Evolutionary conservation across 2,329 filamentous ascomycete species (phyloP), one percentile per base, ranked within the genome.

Genomic region (Plenodomus tracheiphilus): DNA sequence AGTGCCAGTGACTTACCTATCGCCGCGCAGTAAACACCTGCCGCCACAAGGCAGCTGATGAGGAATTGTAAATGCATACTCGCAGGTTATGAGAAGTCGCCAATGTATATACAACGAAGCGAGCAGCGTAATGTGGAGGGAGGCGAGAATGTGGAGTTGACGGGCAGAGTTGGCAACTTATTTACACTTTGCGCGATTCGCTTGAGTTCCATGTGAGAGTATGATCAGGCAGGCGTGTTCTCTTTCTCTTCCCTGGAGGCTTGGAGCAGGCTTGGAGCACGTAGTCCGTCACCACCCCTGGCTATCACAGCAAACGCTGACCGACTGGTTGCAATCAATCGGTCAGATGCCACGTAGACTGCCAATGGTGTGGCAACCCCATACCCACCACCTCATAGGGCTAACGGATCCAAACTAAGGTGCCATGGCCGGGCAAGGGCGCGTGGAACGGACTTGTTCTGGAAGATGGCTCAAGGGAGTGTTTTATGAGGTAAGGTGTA

Each of bases 21-120:
- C 16, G 53, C 64, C 25, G 53, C 59, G 22, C 58, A 54, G 10
- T 69, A 59, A 19, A 56, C 43, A 28, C 58, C 54, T 28, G 54
- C 56, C 58, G 62, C 67, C 53, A 62, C 51, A 1, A 71, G 65
- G 62, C 67, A 68, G 51, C 63, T 51, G 43, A 65, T 43, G 17
- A 68, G 38, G 22, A 57, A 60, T 42, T 56, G 35, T 13, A 65
- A 43, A 46, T 51, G 59, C 66, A 70, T 71, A 36, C 34, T 53
- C 38, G 38, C 37, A 25, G 46, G 47, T 34, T 41, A 47, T 41
- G 28, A 44, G 25, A 16, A 40, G 25, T 20, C 34, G 22, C 28
- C 28, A 4, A 32, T 4, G 6, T 32, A 32, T 32, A 32, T 32
- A 32, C 28, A 32, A 10, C 7, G 28, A 32, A 15, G 15, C 28